Evolutionary conservation across 2,329 filamentous ascomycete genomes (phyloP), one percentile per base, ranked within the genome.

Genomic region (Rhynchosporium graminicola): DNA sequence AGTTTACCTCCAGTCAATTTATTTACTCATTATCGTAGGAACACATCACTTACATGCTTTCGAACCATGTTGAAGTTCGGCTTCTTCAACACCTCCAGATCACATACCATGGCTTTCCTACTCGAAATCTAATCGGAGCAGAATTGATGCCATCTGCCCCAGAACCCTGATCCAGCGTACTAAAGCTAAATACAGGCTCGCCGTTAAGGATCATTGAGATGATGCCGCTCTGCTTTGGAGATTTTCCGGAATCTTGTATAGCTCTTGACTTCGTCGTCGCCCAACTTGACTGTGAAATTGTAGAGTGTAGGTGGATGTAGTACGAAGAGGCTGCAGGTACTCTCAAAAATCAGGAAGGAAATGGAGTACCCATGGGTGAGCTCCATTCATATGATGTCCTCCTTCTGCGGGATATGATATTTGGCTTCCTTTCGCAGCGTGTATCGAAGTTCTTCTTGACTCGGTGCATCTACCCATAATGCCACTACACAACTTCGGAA

Each of bases 161-260:
- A 72, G 80, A 89, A 0, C 88, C 88, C 68, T 91, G 88, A 62
- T 91, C 88, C 0, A 91, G 78, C 0, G 87, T 87, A 3, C 87
- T 87, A 57, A 90, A 87, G 47, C 83, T 79, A 72, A 90, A 91
- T 12, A 85, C 76, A 45, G 88, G 88, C 59, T 89, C 78, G n/a
- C 85, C 87, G 65, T 91, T 91, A 45, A 91, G 75, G 88, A 66
- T 60, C 8, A 62, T 54, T 38, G 62, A 40, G 4, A 60, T 60
- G 38, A 64, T 72, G 0, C 85, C 87, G 20, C 87, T 75, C 74
- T 1, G 82, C 86, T 6, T 77, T 77, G 0, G 82, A 80, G 42
- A 90, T 80, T 0, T 85, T 89, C 33, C 88, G 80, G 76, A 91
- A 90, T 0, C 87, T 88, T 0, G 84, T 88, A 74, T 90, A 90